Percentiles rank a stretch among this genome's conserved stretches.
Evolutionary conservation across 306 rosid species (phyloP).

Genomic region (Cicer pinnatifidum): DNA sequence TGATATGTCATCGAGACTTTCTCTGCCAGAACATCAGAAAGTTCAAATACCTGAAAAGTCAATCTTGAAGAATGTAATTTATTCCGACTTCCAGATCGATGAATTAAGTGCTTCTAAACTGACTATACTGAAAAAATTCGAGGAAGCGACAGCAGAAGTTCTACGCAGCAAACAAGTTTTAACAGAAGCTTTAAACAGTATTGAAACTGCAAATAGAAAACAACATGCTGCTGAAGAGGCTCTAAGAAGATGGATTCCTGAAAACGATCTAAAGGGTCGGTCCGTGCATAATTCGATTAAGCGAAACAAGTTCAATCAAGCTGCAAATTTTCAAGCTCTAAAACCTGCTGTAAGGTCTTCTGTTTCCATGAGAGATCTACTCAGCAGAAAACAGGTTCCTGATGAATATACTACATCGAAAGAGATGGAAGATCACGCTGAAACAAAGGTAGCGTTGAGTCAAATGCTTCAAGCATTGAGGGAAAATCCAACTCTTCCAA

Average conservation of each 20-base stretch:
- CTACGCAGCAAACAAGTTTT: slow-evolving; percentile 68
- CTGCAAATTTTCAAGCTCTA: slow-evolving; percentile 48
- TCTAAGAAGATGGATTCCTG: slow-evolving; percentile 70
- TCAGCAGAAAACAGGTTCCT: slow-evolving; percentile 73
- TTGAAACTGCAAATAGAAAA: slow-evolving; percentile 75
- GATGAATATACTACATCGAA: slow-evolving; percentile 52
- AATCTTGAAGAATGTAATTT: slow-evolving; percentile 56
- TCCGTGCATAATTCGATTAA: slow-evolving; percentile 47
- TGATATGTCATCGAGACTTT: slow-evolving; percentile 51
- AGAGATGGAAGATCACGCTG: slow-evolving; percentile 58
- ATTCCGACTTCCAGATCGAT: slow-evolving; percentile 61
- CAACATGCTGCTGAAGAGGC: slow-evolving; percentile 80
- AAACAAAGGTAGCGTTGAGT: slow-evolving; percentile 79
- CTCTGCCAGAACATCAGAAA: slow-evolving; percentile 64
- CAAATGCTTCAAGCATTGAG: slow-evolving; percentile 89
- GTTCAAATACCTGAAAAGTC: slow-evolving; percentile 56
- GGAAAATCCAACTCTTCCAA: slow-evolving; percentile 62
- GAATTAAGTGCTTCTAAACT: slow-evolving; percentile 59
- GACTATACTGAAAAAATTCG: slow-evolving; percentile 63
- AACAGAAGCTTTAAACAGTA: slow-evolving; percentile 76
- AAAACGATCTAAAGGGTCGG: slow-evolving; percentile 50
- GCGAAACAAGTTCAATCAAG: slow-evolving; percentile 48
- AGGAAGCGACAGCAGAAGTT: slow-evolving; percentile 85
- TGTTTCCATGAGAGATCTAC: slow-evolving; percentile 88
- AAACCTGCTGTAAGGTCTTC: slow-evolving; percentile 66